Evolutionary conservation across 2,329 filamentous ascomycete species (phyloP).

Genomic region (Pseudogymnoascus sp.): DNA sequence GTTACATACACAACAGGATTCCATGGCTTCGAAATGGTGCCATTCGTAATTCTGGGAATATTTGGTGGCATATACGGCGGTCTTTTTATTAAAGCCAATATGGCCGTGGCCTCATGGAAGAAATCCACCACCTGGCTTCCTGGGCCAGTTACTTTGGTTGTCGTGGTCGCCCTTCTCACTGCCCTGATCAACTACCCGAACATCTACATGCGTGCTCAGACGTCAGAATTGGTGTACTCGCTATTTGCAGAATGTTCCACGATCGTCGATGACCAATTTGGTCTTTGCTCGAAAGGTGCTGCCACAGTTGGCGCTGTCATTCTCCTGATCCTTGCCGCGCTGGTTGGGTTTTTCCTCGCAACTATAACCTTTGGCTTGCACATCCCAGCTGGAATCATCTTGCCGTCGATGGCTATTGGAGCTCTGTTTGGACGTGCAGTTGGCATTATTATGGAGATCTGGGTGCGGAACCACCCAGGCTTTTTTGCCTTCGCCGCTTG

Average conservation of each 20-base stretch:
- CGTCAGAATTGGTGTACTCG: constrained; percentile 81
- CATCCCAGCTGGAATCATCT: constrained; percentile 88
- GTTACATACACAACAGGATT: constrained; percentile 86
- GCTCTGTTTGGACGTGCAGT: constrained; percentile 82
- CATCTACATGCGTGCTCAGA: constrained; percentile 89
- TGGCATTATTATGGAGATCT: constrained; percentile 81
- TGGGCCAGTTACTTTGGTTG: constrained; percentile 70
- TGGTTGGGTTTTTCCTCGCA: constrained; percentile 77
- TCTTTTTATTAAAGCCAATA: constrained; percentile 90
- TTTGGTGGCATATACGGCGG: constrained; percentile 90
- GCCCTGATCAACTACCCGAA: constrained; percentile 92
- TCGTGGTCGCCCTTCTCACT: constrained; percentile 69
- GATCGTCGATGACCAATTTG: constrained; percentile 75
- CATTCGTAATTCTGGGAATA: constrained; percentile 78
- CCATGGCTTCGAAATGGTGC: constrained; percentile 89
- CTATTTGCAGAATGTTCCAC: constrained; percentile 86
- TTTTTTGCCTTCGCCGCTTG: constrained; percentile 73
- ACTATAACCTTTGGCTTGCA: constrained; percentile 87
- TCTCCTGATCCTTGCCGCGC: constrained; percentile 70
- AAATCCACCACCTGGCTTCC: constrained; percentile 56
- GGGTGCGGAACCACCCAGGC: constrained; percentile 68
- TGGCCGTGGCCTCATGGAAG: constrained; percentile 75
- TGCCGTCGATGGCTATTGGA: constrained; percentile 93
- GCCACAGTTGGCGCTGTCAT: constrained; percentile 76
- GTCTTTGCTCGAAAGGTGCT: constrained; percentile 79